These are phyloP conservation scores for Colletotrichum incanum DNA, from an alignment of 2,329 filamentous ascomycete genomes.

Conservation along the genomic window DNA sequence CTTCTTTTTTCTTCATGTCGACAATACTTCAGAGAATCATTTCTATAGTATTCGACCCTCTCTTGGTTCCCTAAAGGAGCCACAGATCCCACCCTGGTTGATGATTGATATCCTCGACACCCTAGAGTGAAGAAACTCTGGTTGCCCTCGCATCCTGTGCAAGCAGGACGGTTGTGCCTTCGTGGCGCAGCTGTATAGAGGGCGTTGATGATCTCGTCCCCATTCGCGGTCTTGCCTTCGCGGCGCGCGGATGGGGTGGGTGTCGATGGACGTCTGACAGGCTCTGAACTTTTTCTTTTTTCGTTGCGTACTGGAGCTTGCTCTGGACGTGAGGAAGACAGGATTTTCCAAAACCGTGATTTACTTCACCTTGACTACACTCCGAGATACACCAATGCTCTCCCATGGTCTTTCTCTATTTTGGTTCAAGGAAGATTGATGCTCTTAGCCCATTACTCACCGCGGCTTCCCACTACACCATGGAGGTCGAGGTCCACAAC, in stretches of 20 bases:
- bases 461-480: slow-evolving; percentile 68
- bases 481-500: slow-evolving; percentile 81
- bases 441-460: slow-evolving; percentile 74
- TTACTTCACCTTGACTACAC: slow-evolving; percentile 78
- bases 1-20: slow-evolving; percentile 41
- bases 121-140: slow-evolving; percentile 85
- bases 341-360: neutral
- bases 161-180: slow-evolving; percentile 69
- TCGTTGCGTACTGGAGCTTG: slow-evolving; percentile 66
- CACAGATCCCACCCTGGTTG: slow-evolving; percentile 96
- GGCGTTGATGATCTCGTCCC: slow-evolving; percentile 95
- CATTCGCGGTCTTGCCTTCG: slow-evolving; percentile 80
- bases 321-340: slow-evolving; percentile 68
- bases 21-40: slow-evolving; percentile 78
- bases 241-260: slow-evolving; percentile 84
- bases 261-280: slow-evolving; percentile 94
- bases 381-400: slow-evolving; percentile 79
- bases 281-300: slow-evolving; percentile 67
- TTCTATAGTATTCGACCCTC: slow-evolving; percentile 97
- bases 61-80: slow-evolving; percentile 95
- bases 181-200: slow-evolving; percentile 76
- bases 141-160: slow-evolving; percentile 73
- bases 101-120: slow-evolving; percentile 91
- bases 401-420: slow-evolving; percentile 86
- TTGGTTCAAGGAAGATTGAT: slow-evolving; percentile 85